A percentile compares a stretch with the other conserved stretches of the same genome.
These are phyloP conservation scores for Yamadazyma olivae DNA, from an alignment of 805 yeast species.

Conservation along the genomic window DNA sequence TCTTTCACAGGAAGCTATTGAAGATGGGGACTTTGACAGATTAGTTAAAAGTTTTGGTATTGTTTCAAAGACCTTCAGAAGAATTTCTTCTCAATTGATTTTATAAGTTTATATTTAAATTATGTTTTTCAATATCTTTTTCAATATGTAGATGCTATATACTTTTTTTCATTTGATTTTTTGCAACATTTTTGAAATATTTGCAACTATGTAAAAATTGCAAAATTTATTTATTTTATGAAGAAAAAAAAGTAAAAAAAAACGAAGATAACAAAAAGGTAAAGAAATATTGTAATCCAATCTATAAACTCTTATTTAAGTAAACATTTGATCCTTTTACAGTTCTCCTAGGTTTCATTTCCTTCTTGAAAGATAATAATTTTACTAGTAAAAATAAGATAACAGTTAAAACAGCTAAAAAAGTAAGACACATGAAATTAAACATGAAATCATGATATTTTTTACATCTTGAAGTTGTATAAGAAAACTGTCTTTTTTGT, in stretches of 20 bases:
- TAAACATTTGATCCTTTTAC: too few relatives aligned
- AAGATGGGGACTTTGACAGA: slow-evolving; percentile 42
- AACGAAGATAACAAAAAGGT: too few relatives aligned
- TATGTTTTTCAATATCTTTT: too few relatives aligned
- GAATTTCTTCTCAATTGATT: slow-evolving; percentile 16
- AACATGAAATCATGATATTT: too few relatives aligned
- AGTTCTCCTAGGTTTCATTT: too few relatives aligned
- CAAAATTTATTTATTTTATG: background rate
- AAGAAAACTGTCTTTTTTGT: slow-evolving; percentile 1
- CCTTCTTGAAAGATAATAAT: too few relatives aligned
- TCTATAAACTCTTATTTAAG: too few relatives aligned
- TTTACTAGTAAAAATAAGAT: too few relatives aligned
- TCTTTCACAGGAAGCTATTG: slow-evolving; percentile 55
- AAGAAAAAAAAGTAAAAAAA: background rate
- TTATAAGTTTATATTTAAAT: background rate
- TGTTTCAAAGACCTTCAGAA: slow-evolving; percentile 33
- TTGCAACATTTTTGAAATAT: too few relatives aligned
- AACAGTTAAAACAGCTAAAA: slow-evolving; percentile 3
- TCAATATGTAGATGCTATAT: too few relatives aligned
- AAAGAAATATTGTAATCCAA: background rate
- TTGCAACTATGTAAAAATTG: background rate
- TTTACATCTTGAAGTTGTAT: too few relatives aligned
- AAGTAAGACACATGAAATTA: slow-evolving; percentile 2
- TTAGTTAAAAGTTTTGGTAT: slow-evolving; percentile 44
- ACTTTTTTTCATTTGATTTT: background rate